A percentile compares a stretch with the other conserved stretches of the same genome.
Evolutionary conservation across 169 alveolate species (phyloP).

Genomic region (Eimeria acervulina): DNA sequence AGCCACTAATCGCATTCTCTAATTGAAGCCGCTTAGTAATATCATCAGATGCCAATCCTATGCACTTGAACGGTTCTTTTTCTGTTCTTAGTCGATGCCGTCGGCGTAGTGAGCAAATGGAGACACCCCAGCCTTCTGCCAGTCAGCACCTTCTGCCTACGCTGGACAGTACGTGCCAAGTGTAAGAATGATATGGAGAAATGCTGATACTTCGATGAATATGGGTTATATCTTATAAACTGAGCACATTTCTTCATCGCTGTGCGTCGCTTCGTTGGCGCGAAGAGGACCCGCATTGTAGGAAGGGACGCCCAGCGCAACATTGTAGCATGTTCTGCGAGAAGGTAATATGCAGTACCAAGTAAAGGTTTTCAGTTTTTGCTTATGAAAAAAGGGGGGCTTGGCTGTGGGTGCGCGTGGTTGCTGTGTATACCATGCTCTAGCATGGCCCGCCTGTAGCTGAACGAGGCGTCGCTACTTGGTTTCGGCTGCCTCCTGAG

Average conservation of each 20-base stretch:
- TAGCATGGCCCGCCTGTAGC: no score
- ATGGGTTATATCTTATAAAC: neutral
- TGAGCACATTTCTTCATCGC: neutral
- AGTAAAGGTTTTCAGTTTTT: no score
- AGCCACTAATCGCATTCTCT: neutral
- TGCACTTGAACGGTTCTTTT: neutral
- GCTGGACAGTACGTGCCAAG: neutral
- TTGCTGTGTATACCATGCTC: no score
- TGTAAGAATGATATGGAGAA: neutral
- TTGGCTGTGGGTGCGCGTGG: no score
- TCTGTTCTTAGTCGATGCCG: neutral
- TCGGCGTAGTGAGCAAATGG: neutral
- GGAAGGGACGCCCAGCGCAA: no score
- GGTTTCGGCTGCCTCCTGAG: no score
- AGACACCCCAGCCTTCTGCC: constrained; percentile 12
- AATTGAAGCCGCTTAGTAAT: neutral
- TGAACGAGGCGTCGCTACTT: no score
- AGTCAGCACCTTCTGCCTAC: neutral
- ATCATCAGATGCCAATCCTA: neutral
- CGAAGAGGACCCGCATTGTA: neutral
- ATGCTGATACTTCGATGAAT: neutral
- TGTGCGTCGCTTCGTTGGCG: neutral
- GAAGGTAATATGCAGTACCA: no score
- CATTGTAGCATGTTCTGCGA: neutral
- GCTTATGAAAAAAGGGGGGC: no score